Base-by-base conservation (phyloP, 805 yeast genomes). In the Wickerhamiella dianesei region DNA sequence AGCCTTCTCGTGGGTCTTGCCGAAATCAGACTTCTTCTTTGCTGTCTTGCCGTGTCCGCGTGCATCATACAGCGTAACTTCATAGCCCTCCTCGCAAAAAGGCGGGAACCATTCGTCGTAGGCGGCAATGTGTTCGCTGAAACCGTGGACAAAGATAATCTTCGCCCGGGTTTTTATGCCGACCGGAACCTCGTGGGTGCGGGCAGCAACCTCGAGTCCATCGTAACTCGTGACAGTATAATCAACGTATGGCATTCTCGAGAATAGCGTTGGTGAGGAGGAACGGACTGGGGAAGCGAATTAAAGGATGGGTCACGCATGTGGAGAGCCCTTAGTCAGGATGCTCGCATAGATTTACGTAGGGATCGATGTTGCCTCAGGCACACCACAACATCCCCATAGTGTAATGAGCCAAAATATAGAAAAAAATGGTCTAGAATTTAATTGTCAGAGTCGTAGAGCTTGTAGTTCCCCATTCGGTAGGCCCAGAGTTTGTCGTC, bases 1-100 rank as follows among this genome's bases (percentile, higher is more conserved):
- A 39, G 44, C 42, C 43, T 48, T 48, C 47, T 66, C 70, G 50
- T 59, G 58, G 32, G 65, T 60, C 40, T 54, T 40, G 17, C 68
- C 70, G 46, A 49, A 59, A 5, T 58, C 57, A 44, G 56, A 54
- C 25, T 52, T 50, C 21, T 54, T 20, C 19, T 44, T 44, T 18
- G 66, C 59, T 2, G 69, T 62, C 21, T 47, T 46, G 18, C 71
- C 71, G 36, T 59, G 59, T 1, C 71, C 71, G 13, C 71, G 61
- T 55, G 64, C 68, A 49, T 67, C 71, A 46, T 60, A 64, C 12
- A 55, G 54, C 5, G 61, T 56, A n/a, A 64, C 60, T 41, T 60
- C 65, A 51, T 59, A 60, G 35, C 70, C 70, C 1, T 46, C 50
- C 12, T 42, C 49, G 3, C 64, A 57, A 4, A 65, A 48, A 2